These are phyloP conservation scores for Yamadazyma phyllophila DNA, from an alignment of 805 yeast genomes.

Conservation along the genomic window DNA sequence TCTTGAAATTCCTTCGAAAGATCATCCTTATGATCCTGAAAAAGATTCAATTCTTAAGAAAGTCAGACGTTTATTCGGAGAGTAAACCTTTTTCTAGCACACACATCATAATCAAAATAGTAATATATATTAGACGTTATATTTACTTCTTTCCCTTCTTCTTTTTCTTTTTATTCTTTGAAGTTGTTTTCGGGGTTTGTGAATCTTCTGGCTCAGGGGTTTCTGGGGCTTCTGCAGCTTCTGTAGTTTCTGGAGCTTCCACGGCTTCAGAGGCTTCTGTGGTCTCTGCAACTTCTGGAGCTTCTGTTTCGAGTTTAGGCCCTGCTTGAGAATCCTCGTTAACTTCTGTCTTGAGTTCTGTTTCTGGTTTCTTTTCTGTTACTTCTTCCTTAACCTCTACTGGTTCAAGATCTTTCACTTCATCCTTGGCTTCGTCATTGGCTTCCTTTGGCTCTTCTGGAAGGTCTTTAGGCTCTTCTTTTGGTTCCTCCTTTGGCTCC, in stretches of 20 bases:
- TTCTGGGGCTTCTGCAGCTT: slow-evolving; percentile 4
- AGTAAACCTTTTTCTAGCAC: slow-evolving; percentile 37
- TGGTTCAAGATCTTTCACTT: neutral
- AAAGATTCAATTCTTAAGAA: slow-evolving; percentile 93
- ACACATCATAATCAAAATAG: neutral
- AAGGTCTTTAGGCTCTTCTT: neutral
- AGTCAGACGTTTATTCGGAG: slow-evolving; percentile 94
- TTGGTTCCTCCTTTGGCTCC: neutral
- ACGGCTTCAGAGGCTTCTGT: slow-evolving; percentile 7
- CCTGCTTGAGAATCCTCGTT: neutral
- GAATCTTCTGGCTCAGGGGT: neutral
- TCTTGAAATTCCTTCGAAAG: slow-evolving; percentile 95
- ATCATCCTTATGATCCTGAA: slow-evolving; percentile 98
- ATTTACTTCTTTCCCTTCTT: slow-evolving; percentile 21
- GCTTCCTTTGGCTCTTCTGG: slow-evolving; percentile 4
- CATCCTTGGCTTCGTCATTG: neutral
- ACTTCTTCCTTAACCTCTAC: slow-evolving; percentile 1
- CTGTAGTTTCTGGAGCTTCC: neutral
- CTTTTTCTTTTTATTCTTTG: slow-evolving; percentile 23
- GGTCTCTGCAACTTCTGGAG: slow-evolving; percentile 19
- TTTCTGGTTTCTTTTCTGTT: too few relatives aligned
- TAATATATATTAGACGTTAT: slow-evolving; percentile 11
- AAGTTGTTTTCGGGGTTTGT: neutral
- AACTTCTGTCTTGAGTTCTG: too few relatives aligned
- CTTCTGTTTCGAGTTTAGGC: slow-evolving; percentile 22